A percentile compares a stretch with the other conserved stretches of the same genome.
Evolutionary conservation across 306 rosid genomes (phyloP).

Genomic region (Fragaria iinumae): DNA sequence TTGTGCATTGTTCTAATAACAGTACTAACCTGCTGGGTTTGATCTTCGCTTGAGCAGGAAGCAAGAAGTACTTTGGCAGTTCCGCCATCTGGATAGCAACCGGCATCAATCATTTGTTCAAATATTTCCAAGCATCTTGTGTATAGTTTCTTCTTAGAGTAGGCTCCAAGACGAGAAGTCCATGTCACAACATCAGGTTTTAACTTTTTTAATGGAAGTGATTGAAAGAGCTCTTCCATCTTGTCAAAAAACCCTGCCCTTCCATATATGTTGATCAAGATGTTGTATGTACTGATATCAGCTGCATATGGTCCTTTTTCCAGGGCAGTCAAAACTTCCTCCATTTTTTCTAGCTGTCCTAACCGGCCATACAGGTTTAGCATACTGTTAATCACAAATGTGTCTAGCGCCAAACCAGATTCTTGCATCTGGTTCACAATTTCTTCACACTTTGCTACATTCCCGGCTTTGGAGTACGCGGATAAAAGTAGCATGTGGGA

Average conservation of each 20-base stretch:
- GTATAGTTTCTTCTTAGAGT: conserved; percentile 79
- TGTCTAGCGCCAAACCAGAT: conserved; percentile 73
- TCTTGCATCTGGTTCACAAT: conserved; percentile 67
- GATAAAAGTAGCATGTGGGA: conserved; percentile 91
- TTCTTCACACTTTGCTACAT: conserved; percentile 69
- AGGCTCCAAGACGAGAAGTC: conserved; percentile 90
- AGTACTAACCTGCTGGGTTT: conserved; percentile 67
- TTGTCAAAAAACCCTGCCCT: conserved; percentile 69
- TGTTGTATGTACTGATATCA: conserved; percentile 81
- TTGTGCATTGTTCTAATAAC: conserved; percentile 82
- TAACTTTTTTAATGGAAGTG: conserved; percentile 50
- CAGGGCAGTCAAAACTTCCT: conserved; percentile 67
- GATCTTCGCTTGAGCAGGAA: conserved; percentile 74
- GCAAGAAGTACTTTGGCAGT: conserved; percentile 82
- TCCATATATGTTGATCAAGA: conserved; percentile 76
- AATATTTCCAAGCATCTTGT: conserved; percentile 74
- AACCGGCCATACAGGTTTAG: conserved; percentile 74
- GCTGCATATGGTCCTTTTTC: conserved; percentile 53
- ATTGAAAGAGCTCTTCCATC: conserved; percentile 69
- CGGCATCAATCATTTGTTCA: conserved; percentile 88
- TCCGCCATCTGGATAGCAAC: conserved; percentile 93
- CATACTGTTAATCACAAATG: conserved; percentile 79
- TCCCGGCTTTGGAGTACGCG: conserved; percentile 70
- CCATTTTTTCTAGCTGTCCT: conserved; percentile 78
- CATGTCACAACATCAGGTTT: conserved; percentile 92